phyloP scores from a whole-genome alignment of 306 rosid species.

The Citrullus amarus region DNA sequence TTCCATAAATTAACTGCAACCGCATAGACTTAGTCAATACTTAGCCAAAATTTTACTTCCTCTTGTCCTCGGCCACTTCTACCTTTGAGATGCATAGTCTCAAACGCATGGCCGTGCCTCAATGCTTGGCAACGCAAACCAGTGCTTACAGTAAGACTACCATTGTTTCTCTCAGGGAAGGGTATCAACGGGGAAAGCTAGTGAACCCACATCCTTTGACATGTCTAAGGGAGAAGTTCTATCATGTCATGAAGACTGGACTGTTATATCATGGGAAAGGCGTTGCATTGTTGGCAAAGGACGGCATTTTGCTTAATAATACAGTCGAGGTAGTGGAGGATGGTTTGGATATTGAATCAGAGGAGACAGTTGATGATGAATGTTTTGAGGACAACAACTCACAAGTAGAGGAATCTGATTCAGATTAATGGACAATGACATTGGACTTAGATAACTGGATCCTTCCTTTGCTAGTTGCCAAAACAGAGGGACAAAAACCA shows the following conservation, averaged over 20 bases:
- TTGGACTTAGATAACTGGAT: not conserved
- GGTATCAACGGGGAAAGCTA: slow-evolving; percentile 60
- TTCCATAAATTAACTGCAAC: no score
- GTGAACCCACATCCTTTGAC: slow-evolving; percentile 70
- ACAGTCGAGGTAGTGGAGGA: not conserved
- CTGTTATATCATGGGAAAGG: slow-evolving; percentile 64
- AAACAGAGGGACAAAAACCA: not conserved
- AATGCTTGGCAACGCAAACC: no score
- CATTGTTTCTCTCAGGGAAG: slow-evolving; percentile 63
- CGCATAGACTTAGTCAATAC: no score
- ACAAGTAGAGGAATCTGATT: slow-evolving; percentile 21
- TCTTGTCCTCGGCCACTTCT: no score
- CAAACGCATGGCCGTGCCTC: no score
- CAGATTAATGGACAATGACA: slow-evolving; percentile 14
- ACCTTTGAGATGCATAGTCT: no score
- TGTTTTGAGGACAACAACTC: slow-evolving; percentile 16
- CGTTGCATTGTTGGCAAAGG: slow-evolving; percentile 19
- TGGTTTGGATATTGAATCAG: not conserved
- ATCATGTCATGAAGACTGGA: slow-evolving; percentile 81
- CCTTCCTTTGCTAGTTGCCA: not conserved
- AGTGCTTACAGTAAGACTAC: slow-evolving; percentile 93
- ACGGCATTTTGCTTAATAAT: slow-evolving; percentile 6
- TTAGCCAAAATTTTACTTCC: no score
- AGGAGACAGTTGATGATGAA: slow-evolving; percentile 13
- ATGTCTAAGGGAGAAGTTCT: slow-evolving; percentile 51